These are phyloP conservation scores for Babesia ovata DNA, from an alignment of 169 alveolate species.

Conservation along the genomic window DNA sequence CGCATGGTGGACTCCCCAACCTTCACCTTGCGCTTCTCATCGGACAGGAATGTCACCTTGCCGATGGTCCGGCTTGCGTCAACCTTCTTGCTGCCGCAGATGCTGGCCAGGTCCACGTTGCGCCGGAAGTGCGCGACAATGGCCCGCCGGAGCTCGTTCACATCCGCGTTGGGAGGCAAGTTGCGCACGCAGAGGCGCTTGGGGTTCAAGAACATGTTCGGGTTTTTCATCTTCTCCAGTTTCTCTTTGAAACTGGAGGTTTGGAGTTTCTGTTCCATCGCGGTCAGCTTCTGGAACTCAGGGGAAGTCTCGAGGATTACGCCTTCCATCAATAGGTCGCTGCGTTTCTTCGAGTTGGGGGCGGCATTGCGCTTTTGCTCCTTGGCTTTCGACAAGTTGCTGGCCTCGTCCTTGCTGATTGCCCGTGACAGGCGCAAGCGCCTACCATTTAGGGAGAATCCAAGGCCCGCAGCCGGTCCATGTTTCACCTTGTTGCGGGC, in stretches of 20 bases:
- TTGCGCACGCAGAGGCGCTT: slow-evolving; percentile 64
- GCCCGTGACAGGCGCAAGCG: slow-evolving; percentile 47
- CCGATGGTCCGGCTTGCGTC: slow-evolving; percentile 47
- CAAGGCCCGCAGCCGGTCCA: slow-evolving; percentile 50
- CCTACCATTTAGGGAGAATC: slow-evolving; percentile 61
- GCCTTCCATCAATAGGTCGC: slow-evolving; percentile 61
- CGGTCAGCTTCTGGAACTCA: slow-evolving; percentile 46
- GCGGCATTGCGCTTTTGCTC: neutral
- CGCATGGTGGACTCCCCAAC: slow-evolving; percentile 39
- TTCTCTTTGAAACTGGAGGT: slow-evolving; percentile 31
- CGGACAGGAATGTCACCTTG: slow-evolving; percentile 50
- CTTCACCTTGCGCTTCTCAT: slow-evolving; percentile 58
- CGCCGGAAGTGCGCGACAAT: slow-evolving; percentile 44
- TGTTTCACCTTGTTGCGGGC: slow-evolving; percentile 7
- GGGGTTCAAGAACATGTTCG: slow-evolving; percentile 64
- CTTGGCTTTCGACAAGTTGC: slow-evolving; percentile 2
- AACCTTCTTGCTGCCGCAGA: slow-evolving; percentile 37
- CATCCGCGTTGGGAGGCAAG: slow-evolving; percentile 49
- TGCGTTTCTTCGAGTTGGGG: slow-evolving; percentile 22
- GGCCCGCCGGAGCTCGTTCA: slow-evolving; percentile 48
- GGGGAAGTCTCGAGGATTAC: slow-evolving; percentile 49
- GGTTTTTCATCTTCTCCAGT: slow-evolving; percentile 59
- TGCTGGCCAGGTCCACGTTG: slow-evolving; percentile 1
- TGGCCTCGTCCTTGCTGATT: slow-evolving; percentile 53
- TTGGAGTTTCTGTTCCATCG: slow-evolving; percentile 28